These are phyloP conservation scores for Platanus orientalis DNA, from an alignment of 164 flowering plant species.

Conservation along the genomic window DNA sequence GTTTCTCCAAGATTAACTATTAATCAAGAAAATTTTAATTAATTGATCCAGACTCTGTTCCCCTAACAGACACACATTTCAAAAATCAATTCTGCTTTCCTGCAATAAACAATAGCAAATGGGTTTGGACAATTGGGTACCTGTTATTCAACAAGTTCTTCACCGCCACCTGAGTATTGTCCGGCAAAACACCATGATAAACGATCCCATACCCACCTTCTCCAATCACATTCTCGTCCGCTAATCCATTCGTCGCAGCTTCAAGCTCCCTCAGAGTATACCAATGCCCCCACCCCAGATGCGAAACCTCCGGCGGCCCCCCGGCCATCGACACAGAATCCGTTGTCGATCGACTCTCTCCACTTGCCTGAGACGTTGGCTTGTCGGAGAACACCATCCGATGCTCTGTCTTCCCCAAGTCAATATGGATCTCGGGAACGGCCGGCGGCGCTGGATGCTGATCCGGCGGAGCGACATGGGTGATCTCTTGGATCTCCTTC, in stretches of 20 bases:
- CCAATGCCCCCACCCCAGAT: slow-evolving; percentile 98
- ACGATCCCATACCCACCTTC: slow-evolving; percentile 99
- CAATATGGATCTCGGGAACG: slow-evolving; percentile 81
- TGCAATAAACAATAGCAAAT: no score
- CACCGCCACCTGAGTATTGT: slow-evolving; percentile 75
- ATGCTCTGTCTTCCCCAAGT: slow-evolving; percentile 82
- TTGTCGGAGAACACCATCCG: slow-evolving; percentile 69
- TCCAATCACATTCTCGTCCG: slow-evolving; percentile 94
- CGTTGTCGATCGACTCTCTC: slow-evolving; percentile 63
- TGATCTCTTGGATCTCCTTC: slow-evolving; percentile 76
- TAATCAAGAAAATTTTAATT: neutral
- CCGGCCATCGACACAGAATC: slow-evolving; percentile 59
- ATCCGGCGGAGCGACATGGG: slow-evolving; percentile 33
- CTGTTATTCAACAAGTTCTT: slow-evolving; percentile 92
- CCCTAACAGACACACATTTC: neutral
- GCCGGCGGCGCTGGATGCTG: slow-evolving; percentile 21
- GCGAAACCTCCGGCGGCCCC: slow-evolving; percentile 77
- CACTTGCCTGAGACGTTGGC: slow-evolving; percentile 49
- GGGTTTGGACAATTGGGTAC: slow-evolving; percentile 23
- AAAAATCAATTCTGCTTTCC: no score
- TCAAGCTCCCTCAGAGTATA: slow-evolving; percentile 92
- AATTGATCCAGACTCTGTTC: neutral
- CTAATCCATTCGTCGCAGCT: slow-evolving; percentile 71
- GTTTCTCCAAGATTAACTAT: no score
- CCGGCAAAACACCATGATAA: slow-evolving; percentile 68